Evolutionary conservation across 306 rosid species (phyloP), one percentile per base, ranked within the genome.

Genomic region (Aeschynomene evenia): DNA sequence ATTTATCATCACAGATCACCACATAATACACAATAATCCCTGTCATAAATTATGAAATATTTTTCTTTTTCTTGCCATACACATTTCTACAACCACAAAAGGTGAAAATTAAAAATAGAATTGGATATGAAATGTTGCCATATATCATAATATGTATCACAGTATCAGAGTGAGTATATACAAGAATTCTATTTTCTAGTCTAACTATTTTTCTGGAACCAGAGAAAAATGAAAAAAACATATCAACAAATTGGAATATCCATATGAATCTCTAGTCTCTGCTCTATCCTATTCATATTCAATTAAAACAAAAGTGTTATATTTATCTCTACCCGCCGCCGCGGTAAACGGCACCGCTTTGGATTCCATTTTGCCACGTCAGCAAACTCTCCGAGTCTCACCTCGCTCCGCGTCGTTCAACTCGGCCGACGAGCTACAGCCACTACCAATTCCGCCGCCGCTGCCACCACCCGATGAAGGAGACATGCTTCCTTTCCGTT

Each of bases 361-460:
- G 6, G 5, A 31, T 54, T 18, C 5, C 1, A 2, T 10, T 1
- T 2, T 5, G 65, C 73, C 76, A 67, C 76, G 79, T 66, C 64
- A 67, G 2, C 66, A 31, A 21, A 23, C 14, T 14, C 31, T 28
- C 31, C 59, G 81, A 26, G 74, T 72, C 74, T 50, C 69, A 5
- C 86, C 93, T 16, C 71, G 77, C 66, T 92, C 96, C 4, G 71
- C 56, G 66, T 82, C 52, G 60, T 78, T 84, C 23, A 45, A 11
- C 63, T 79, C 88, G 5, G 14, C 70, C 19, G 53, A 71, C 4
- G 87, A 36, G 65, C 86, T 70, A 19, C 78, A 76, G n/a, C 48
- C 15, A 2, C 48, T 16, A 12, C 48, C 71, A 3, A 4, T 5
- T 2, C 74, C 52, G 0, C 63, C 71, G 29, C 72, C 53, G 1